These are phyloP conservation scores for Aspergillus kassunensis DNA, from an alignment of 495 filamentous ascomycete species.

Conservation along the genomic window DNA sequence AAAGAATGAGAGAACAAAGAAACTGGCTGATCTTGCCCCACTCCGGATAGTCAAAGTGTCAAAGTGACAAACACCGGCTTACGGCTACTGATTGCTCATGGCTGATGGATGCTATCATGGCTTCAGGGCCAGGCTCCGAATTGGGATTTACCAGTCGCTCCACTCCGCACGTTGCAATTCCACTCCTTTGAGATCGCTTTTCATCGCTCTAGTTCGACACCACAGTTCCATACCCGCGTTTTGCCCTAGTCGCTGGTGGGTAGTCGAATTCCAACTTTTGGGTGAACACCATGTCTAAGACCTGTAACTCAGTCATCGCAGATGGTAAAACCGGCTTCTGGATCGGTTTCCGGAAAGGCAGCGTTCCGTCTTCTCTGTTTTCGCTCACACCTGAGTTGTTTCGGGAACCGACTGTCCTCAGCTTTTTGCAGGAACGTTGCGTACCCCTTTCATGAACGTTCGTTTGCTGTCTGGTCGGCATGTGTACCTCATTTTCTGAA, in stretches of 20 bases:
- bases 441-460: background rate
- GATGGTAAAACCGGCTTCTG: background rate
- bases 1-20: constrained; percentile 12
- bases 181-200: background rate
- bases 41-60: too few species aligned
- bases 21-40: constrained; percentile 1
- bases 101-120: too few species aligned
- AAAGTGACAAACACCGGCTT: too few species aligned
- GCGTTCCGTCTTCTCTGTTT: background rate
- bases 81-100: too few species aligned
- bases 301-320: background rate
- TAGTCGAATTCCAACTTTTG: background rate
- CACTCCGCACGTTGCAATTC: constrained; percentile 8
- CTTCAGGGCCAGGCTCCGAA: background rate
- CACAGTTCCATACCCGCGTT: constrained; percentile 18
- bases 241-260: background rate
- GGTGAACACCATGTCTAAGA: constrained; percentile 14
- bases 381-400: background rate
- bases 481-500: background rate
- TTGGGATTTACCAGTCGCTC: constrained; percentile 11
- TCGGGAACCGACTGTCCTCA: constrained; percentile 12
- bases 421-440: constrained; percentile 6
- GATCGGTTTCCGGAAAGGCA: background rate
- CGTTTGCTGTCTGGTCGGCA: constrained; percentile 6
- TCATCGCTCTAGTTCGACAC: background rate